A percentile compares a stretch with the other conserved stretches of the same genome.
These are phyloP conservation scores for Penicillium sp. DNA, from an alignment of 2,329 filamentous ascomycete species.

Conservation along the genomic window DNA sequence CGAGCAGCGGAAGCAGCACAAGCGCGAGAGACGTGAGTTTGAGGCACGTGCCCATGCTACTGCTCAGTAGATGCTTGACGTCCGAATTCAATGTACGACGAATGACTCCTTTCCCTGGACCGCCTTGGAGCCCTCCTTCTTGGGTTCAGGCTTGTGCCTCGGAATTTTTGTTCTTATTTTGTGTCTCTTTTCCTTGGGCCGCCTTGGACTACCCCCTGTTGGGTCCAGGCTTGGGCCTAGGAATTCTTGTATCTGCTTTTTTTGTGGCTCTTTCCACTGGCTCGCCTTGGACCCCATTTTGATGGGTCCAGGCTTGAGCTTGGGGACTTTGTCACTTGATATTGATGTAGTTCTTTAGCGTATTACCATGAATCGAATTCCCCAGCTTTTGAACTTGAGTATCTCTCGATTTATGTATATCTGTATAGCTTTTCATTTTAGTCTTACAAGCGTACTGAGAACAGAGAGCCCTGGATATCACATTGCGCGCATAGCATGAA, in stretches of 20 bases:
- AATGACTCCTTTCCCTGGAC: neutral
- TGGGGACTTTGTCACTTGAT: neutral
- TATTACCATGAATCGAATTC: neutral
- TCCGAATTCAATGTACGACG: neutral
- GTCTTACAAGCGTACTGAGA: no score
- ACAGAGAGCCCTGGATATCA: no score
- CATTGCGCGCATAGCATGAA: no score
- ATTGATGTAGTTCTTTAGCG: neutral
- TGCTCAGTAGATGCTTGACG: neutral
- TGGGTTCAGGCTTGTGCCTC: neutral
- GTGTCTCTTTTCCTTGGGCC: neutral
- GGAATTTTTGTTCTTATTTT: neutral
- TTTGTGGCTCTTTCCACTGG: neutral
- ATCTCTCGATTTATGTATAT: no score
- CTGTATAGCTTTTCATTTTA: no score
- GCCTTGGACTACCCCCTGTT: neutral
- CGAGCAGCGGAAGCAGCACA: neutral
- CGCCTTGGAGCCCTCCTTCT: neutral
- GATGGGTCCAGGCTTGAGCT: neutral
- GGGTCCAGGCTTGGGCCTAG: neutral
- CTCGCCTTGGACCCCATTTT: neutral
- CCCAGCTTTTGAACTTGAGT: neutral
- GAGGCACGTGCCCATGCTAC: neutral
- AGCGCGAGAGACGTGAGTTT: neutral
- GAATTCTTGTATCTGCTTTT: neutral